These are phyloP conservation scores for Wickerhamomyces bovis DNA, from an alignment of 805 yeast species.

Conservation along the genomic window DNA sequence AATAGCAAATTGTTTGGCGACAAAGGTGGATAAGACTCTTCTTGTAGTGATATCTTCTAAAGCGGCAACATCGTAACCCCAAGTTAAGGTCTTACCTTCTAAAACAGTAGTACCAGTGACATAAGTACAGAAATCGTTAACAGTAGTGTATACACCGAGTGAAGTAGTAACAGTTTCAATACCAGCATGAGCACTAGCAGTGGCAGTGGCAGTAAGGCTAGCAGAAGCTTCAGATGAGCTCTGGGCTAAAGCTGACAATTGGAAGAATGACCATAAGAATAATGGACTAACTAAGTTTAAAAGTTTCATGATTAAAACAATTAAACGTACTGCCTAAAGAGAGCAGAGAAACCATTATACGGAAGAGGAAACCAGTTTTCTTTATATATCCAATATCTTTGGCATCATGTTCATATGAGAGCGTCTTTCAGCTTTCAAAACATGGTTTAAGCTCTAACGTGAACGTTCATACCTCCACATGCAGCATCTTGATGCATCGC, in stretches of 20 bases:
- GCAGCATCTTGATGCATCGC: neutral
- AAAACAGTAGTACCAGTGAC: neutral
- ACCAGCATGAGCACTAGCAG: neutral
- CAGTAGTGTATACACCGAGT: neutral
- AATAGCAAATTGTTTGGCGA: slow-evolving; percentile 5
- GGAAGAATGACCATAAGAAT: neutral
- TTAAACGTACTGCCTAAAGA: neutral
- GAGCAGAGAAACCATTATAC: too few species aligned
- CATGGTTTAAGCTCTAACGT: neutral
- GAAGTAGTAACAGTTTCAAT: neutral
- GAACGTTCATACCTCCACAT: neutral
- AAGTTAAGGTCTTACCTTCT: neutral
- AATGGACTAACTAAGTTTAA: neutral
- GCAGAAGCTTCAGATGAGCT: neutral
- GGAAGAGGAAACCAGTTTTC: neutral
- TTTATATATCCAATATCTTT: neutral
- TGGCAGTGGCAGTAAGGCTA: neutral
- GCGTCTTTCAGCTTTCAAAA: neutral
- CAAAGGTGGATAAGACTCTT: neutral
- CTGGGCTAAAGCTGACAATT: slow-evolving; percentile 1
- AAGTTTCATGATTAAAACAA: neutral
- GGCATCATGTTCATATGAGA: neutral
- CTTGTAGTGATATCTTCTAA: neutral
- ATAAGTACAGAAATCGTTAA: neutral
- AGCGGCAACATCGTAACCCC: neutral